Base-by-base conservation (phyloP, 495 filamentous ascomycete genomes). In the Penicillium arizonense region DNA sequence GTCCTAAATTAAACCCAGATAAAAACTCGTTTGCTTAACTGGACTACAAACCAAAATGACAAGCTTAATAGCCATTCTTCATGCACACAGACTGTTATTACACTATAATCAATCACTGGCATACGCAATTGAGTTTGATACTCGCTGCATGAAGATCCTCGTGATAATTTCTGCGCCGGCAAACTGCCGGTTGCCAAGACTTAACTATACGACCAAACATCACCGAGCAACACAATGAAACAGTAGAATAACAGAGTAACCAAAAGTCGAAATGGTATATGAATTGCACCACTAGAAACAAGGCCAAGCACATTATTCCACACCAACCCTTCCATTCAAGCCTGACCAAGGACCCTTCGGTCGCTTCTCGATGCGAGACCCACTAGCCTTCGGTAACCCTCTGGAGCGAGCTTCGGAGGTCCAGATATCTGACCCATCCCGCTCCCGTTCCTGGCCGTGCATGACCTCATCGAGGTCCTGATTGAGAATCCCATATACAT, bases 291-390 rank as follows among this genome's bases (percentile, higher is more conserved):
- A 21, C 26, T 28, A 9, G 18, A 38, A 30, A 36, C 30, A 18
- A 18, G 18, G 1, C 18, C 18, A 18, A 34, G 44, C 32, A 14
- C n/a, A 24, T 50, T 58, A 63, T 42, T 53, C 58, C 7, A 72
- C 33, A 11, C 71, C 74, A 28, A 77, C 55, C 18, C 51, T 52
- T 14, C 73, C 75, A 58, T 72, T 61, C 48, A 77, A 55, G 12
- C 56, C 52, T 18, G 65, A 51, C 73, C 73, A 77, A 6, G 73
- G 73, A 3, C 72, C 73, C 28, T 60, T 67, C 13, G 63, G 44
- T 39, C 62, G 55, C 45, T 55, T 58, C 37, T 69, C 58, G 32
- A 41, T 39, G n/a, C 59, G 64, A 47, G 59, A 50, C 54, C 52
- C 63, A 56, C 56, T 51, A 21, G 52, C 23, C 33, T 54, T 64